Evolutionary conservation across 1,284 basidiomycete species (phyloP).

Genomic region (Malassezia obtusa): DNA sequence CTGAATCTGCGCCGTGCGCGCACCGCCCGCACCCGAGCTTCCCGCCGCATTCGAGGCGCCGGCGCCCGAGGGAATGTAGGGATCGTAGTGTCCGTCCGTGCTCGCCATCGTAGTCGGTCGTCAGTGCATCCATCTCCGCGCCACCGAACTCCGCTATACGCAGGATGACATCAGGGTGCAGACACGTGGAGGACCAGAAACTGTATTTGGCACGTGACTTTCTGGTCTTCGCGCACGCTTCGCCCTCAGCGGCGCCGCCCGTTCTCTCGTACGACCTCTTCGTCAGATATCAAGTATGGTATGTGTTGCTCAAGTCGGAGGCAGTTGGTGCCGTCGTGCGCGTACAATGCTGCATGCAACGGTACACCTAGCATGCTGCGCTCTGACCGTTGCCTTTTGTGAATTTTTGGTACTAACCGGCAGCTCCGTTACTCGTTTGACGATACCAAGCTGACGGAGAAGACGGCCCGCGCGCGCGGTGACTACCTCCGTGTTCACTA

Average conservation of each 20-base stretch:
- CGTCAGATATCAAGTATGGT: constrained; percentile 15
- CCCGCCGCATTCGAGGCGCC: constrained; percentile 27
- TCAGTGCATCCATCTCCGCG: background rate
- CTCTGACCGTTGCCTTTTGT: background rate
- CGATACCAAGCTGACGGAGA: constrained; percentile 45
- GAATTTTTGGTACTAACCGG: background rate
- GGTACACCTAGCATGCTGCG: background rate
- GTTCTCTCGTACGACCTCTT: constrained; percentile 16
- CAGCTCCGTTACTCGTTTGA: constrained; percentile 48
- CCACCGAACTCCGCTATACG: too few species aligned
- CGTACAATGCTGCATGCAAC: background rate
- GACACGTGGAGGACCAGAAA: constrained; percentile 11
- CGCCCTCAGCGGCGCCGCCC: background rate
- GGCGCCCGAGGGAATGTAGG: constrained; percentile 42
- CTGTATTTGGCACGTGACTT: constrained; percentile 15
- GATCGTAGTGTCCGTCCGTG: constrained; percentile 39
- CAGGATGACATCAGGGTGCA: too few species aligned
- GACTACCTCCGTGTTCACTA: constrained; percentile 98
- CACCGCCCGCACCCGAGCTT: constrained; percentile 30
- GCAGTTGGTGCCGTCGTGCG: background rate
- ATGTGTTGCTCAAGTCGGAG: background rate
- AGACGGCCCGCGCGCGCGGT: constrained; percentile 60
- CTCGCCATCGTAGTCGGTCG: constrained; percentile 20
- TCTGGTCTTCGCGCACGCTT: constrained; percentile 1
- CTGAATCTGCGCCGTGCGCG: constrained; percentile 43